These are phyloP conservation scores for Blastomyces percursus DNA, from an alignment of 2,329 filamentous ascomycete species.

Conservation along the genomic window DNA sequence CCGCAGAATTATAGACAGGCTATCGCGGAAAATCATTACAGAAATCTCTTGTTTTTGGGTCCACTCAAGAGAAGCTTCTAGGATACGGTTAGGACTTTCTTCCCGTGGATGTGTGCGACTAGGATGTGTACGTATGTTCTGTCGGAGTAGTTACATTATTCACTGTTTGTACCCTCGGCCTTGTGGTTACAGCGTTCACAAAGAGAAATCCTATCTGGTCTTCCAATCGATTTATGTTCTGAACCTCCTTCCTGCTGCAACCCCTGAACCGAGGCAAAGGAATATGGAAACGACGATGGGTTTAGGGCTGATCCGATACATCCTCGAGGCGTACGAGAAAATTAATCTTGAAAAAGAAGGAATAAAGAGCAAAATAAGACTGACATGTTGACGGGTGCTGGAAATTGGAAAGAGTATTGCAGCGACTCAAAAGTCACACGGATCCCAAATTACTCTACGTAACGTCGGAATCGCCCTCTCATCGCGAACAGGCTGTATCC, in stretches of 20 bases:
- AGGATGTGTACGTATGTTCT: slow-evolving; percentile 9
- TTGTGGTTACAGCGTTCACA: neutral
- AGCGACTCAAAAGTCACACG: neutral
- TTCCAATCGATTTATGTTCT: neutral
- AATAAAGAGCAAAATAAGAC: neutral
- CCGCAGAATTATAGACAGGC: slow-evolving; percentile 44
- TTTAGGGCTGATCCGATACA: neutral
- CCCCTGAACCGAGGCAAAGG: neutral
- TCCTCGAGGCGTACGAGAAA: slow-evolving; percentile 1
- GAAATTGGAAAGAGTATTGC: neutral
- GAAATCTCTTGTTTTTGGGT: slow-evolving; percentile 1
- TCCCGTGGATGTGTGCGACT: slow-evolving; percentile 11
- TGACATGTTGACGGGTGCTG: neutral
- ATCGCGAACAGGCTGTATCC: neutral
- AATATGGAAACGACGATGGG: neutral
- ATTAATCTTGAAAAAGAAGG: neutral
- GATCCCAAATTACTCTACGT: neutral
- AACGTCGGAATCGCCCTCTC: neutral
- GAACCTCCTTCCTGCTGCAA: neutral
- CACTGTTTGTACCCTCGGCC: slow-evolving; percentile 1
- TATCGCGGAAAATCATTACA: slow-evolving; percentile 1
- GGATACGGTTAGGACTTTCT: neutral
- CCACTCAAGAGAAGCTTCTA: slow-evolving; percentile 2
- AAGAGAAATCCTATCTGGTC: neutral
- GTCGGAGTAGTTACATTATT: slow-evolving; percentile 7